Evolutionary conservation across 495 filamentous ascomycete species (phyloP).

Genomic region (Platismatia glauca): DNA sequence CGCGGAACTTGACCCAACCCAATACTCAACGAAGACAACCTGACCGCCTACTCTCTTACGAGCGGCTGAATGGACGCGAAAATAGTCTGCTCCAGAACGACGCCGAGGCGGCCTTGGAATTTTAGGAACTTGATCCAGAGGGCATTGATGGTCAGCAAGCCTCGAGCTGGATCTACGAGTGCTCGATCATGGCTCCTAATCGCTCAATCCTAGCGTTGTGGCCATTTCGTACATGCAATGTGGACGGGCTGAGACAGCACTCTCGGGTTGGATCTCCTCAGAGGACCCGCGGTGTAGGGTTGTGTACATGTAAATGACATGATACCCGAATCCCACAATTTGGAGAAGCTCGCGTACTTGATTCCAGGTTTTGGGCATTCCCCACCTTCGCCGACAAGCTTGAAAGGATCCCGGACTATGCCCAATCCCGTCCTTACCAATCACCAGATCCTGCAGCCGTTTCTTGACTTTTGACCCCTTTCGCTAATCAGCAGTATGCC

Average conservation of each 20-base stretch:
- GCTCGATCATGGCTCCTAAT: not conserved
- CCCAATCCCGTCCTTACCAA: conserved; percentile 33
- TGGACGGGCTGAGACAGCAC: conserved; percentile 4
- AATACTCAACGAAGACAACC: conserved; percentile 7
- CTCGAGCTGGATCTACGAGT: not conserved
- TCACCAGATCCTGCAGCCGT: conserved; percentile 37
- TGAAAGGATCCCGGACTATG: conserved; percentile 30
- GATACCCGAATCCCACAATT: not conserved
- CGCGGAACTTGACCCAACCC: conserved; percentile 14
- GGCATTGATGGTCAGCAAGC: conserved; percentile 8
- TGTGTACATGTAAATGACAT: conserved; percentile 19
- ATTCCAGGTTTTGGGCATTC: conserved; percentile 29
- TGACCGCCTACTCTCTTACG: conserved; percentile 6
- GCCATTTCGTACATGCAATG: not conserved
- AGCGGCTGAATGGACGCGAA: conserved; percentile 17
- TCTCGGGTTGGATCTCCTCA: conserved; percentile 3
- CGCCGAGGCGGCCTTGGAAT: conserved; percentile 14
- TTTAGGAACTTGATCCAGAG: conserved; percentile 19
- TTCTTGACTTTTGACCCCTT: conserved; percentile 39
- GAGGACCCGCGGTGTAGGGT: conserved; percentile 23
- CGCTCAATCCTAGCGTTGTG: not conserved
- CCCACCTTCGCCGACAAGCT: conserved; percentile 24
- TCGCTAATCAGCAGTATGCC: conserved; percentile 33
- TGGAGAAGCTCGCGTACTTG: not conserved
- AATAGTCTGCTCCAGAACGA: conserved; percentile 16